A percentile compares a stretch with the other conserved stretches of the same genome.
Evolutionary conservation across 257 asterid genomes (phyloP).

Genomic region (Mentha longifolia): DNA sequence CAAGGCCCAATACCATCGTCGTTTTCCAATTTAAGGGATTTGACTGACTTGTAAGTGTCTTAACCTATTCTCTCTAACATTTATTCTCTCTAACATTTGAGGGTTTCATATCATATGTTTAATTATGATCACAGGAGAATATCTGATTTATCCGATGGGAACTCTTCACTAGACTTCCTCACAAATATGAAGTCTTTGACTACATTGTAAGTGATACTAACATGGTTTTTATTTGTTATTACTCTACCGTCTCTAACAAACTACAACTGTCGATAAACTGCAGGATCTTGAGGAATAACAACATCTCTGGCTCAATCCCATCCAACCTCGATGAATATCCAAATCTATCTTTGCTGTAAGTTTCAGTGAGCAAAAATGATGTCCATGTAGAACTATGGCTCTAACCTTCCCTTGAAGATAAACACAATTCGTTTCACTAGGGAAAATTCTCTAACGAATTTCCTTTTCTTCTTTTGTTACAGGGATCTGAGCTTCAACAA

Average conservation of each 20-base stretch:
- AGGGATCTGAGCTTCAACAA: conserved; percentile 95
- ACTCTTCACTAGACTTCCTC: conserved; percentile 66
- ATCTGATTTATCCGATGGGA: conserved; percentile 68
- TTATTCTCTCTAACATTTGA: conserved; percentile 5
- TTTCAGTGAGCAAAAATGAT: conserved; percentile 12
- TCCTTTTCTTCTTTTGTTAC: conserved; percentile 23
- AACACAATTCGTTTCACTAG: not conserved
- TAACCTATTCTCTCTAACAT: not conserved
- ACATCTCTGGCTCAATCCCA: conserved; percentile 77
- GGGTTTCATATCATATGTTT: conserved; percentile 2
- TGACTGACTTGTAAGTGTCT: conserved; percentile 66
- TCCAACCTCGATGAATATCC: conserved; percentile 47
- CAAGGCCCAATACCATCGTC: conserved; percentile 75
- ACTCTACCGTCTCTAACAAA: not conserved
- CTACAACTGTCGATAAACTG: conserved; percentile 10
- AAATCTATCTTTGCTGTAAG: conserved; percentile 63
- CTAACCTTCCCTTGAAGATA: not conserved
- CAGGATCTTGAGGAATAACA: conserved; percentile 76
- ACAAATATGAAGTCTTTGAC: conserved; percentile 49
- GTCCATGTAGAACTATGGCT: conserved; percentile 16
- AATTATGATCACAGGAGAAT: conserved; percentile 60
- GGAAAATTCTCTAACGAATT: no score
- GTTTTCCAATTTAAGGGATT: conserved; percentile 59
- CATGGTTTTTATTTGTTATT: not conserved
- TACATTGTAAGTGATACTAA: conserved; percentile 57